Conservation (phyloP, 1,284 basidiomycete genomes). For the Sporisorium reilianum region DNA sequence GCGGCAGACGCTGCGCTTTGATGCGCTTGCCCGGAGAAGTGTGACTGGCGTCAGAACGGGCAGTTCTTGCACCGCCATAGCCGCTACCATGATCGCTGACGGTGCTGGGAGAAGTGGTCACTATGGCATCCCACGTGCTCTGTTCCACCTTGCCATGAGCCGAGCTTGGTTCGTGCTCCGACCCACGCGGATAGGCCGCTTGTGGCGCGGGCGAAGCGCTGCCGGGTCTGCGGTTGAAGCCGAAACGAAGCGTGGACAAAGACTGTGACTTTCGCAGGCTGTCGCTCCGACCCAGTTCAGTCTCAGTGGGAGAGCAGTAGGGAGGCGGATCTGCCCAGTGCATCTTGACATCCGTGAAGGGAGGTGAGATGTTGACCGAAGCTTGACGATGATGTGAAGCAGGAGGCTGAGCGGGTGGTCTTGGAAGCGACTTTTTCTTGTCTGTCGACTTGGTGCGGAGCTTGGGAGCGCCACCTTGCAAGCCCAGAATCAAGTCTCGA, state of each 20-base stretch:
- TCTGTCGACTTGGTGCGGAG: conserved; percentile 7
- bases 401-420: background rate
- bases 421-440: conserved; percentile 15
- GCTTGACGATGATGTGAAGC: background rate
- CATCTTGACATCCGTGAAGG: background rate
- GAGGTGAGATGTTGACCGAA: background rate
- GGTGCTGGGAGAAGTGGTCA: conserved; percentile 9
- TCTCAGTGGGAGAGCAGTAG: conserved; percentile 4
- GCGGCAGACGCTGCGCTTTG: conserved; percentile 28
- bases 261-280: conserved; percentile 34
- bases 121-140: conserved; percentile 18
- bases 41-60: background rate
- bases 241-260: conserved; percentile 16
- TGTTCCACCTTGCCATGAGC: conserved; percentile 1
- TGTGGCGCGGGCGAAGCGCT: background rate
- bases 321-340: conserved; percentile 20
- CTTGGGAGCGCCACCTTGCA: conserved; percentile 13
- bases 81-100: conserved; percentile 17
- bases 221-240: conserved; percentile 10
- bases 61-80: background rate
- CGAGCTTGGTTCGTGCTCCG: background rate
- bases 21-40: conserved; percentile 8
- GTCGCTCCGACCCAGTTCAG: background rate
- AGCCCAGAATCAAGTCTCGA: conserved; percentile 21
- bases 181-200: background rate